Percentiles rank a stretch among this genome's conserved stretches.
phyloP scores from a whole-genome alignment of 768 basidiomycete species.

The Russula brevipes region DNA sequence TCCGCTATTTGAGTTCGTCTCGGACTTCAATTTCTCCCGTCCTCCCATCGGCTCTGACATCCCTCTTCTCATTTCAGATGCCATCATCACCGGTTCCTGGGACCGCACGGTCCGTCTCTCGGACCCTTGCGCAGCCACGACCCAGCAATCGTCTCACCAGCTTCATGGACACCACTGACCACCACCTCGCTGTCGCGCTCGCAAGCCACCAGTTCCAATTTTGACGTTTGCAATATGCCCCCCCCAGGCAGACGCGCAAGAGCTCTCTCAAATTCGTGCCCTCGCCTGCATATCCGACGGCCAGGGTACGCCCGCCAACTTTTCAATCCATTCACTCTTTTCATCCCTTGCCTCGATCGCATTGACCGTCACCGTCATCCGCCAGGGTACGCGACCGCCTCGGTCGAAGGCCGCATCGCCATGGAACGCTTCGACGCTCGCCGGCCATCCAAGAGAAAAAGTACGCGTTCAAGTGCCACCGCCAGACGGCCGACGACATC shows the following conservation, averaged over 20 bases:
- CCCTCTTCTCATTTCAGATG: slow-evolving; percentile 39
- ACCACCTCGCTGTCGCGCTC: slow-evolving; percentile 88
- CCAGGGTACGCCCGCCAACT: slow-evolving; percentile 48
- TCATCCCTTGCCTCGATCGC: too few relatives aligned
- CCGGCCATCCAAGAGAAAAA: slow-evolving; percentile 74
- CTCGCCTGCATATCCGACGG: slow-evolving; percentile 92
- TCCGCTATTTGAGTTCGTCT: slow-evolving; percentile 61
- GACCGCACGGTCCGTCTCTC: slow-evolving; percentile 84
- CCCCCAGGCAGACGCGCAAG: slow-evolving; percentile 75
- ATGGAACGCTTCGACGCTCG: slow-evolving; percentile 92
- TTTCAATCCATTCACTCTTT: neutral
- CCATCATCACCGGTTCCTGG: slow-evolving; percentile 85
- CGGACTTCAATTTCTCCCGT: neutral
- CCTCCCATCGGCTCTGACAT: neutral
- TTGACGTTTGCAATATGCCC: slow-evolving; percentile 76
- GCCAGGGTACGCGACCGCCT: slow-evolving; percentile 87
- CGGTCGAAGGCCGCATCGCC: slow-evolving; percentile 92
- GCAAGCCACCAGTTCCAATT: slow-evolving; percentile 72
- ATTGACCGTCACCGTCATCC: neutral
- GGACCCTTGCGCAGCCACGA: slow-evolving; percentile 63
- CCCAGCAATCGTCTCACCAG: slow-evolving; percentile 54
- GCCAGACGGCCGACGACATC: slow-evolving; percentile 81
- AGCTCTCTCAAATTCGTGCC: slow-evolving; percentile 89
- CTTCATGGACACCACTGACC: slow-evolving; percentile 69
- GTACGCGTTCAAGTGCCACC: slow-evolving; percentile 97